A percentile compares a stretch with the other conserved stretches of the same genome.
Conservation (phyloP, 345 rosid species). For the Eucalyptus pauciflora region DNA sequence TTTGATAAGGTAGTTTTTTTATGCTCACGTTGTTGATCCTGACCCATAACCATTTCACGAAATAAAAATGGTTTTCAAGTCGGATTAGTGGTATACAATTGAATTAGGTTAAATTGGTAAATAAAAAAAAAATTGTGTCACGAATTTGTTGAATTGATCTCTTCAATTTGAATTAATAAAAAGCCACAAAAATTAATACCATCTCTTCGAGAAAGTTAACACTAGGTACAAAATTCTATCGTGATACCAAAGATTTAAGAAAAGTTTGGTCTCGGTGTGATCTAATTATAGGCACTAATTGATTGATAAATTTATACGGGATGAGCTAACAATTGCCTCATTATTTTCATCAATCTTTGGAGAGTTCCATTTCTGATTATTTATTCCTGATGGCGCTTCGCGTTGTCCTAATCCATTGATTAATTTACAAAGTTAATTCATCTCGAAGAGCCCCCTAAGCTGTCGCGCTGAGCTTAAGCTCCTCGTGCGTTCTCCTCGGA, state of each 20-base stretch:
- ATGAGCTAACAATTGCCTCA: neutral
- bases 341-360: neutral
- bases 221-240: rapidly evolving
- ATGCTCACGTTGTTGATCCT: neutral
- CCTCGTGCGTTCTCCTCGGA: neutral
- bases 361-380: neutral
- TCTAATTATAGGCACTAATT: neutral
- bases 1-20: neutral
- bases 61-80: neutral
- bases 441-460: neutral
- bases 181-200: rapidly evolving
- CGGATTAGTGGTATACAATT: neutral
- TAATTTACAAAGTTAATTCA: neutral
- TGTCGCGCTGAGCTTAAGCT: neutral
- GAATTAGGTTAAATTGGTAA: neutral
- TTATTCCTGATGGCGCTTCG: neutral
- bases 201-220: neutral
- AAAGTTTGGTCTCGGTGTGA: rapidly evolving
- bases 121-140: too few relatives aligned
- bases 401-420: neutral
- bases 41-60: neutral
- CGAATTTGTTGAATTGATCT: neutral
- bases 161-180: neutral
- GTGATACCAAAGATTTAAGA: rapidly evolving
- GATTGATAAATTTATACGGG: neutral